These are phyloP conservation scores for Metarhizium brunneum DNA, from an alignment of 2,329 filamentous ascomycete species.

Conservation along the genomic window DNA sequence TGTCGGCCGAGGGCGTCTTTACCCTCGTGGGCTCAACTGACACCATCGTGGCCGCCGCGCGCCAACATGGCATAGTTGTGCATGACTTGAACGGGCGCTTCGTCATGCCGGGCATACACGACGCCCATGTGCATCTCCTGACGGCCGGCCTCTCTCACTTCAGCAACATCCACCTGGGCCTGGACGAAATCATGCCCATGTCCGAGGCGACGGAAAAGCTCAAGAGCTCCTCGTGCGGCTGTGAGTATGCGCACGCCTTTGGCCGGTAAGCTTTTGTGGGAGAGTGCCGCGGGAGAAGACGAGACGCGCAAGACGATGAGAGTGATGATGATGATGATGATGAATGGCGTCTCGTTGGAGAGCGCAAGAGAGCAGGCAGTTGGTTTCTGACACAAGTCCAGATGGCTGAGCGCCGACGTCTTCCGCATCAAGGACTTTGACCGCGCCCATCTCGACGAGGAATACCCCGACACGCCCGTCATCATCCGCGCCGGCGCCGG, in stretches of 20 bases:
- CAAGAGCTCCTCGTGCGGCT: background rate
- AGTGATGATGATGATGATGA: no score
- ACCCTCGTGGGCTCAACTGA: no score
- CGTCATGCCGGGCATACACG: constrained; percentile 3
- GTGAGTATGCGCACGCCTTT: constrained; percentile 1
- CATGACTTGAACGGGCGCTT: background rate
- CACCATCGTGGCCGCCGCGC: no score
- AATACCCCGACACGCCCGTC: background rate
- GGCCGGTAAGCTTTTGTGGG: background rate
- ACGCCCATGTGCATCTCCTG: constrained; percentile 1
- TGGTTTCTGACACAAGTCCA: background rate
- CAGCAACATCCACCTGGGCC: background rate
- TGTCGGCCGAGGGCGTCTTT: background rate
- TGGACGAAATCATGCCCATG: no score
- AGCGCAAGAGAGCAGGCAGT: no score
- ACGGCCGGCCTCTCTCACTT: background rate
- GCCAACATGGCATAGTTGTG: no score
- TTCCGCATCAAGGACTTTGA: background rate
- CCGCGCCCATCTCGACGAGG: constrained; percentile 1
- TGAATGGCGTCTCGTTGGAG: no score
- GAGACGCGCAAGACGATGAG: no score
- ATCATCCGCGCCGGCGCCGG: constrained; percentile 2
- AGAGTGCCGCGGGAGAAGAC: no score
- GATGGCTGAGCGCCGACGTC: background rate
- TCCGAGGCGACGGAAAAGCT: background rate